These are phyloP conservation scores for Didymellaceae sp. DNA, from an alignment of 2,329 filamentous ascomycete species.

Conservation along the genomic window DNA sequence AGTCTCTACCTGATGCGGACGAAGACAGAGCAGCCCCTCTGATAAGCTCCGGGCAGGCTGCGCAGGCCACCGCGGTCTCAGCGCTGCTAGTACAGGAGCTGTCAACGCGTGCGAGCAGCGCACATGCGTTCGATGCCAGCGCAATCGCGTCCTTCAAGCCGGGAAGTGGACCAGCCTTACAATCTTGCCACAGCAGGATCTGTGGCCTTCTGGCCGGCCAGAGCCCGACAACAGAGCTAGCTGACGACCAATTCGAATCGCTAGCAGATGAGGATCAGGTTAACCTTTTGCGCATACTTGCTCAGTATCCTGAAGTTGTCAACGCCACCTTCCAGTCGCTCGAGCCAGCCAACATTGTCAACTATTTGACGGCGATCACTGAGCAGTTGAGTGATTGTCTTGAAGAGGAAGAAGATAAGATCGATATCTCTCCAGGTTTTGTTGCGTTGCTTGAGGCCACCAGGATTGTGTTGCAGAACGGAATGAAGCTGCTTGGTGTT, in stretches of 20 bases:
- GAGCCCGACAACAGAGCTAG: slow-evolving; percentile 17
- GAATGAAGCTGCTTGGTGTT: slow-evolving; percentile 39
- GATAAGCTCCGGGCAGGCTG: slow-evolving; percentile 19
- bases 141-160: slow-evolving; percentile 37
- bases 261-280: slow-evolving; percentile 33
- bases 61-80: slow-evolving; percentile 26
- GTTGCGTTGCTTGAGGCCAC: slow-evolving; percentile 37
- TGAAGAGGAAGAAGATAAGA: slow-evolving; percentile 24
- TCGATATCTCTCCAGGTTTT: slow-evolving; percentile 24
- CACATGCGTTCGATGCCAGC: slow-evolving; percentile 35
- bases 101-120: slow-evolving; percentile 27
- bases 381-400: slow-evolving; percentile 36
- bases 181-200: slow-evolving; percentile 40
- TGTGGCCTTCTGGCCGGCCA: slow-evolving; percentile 23
- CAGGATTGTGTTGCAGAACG: slow-evolving; percentile 39
- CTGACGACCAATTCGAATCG: slow-evolving; percentile 30
- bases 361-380: slow-evolving; percentile 36
- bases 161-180: slow-evolving; percentile 38
- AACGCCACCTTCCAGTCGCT: slow-evolving; percentile 33
- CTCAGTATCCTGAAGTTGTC: slow-evolving; percentile 42
- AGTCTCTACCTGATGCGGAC: slow-evolving; percentile 22
- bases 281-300: slow-evolving; percentile 37
- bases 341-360: slow-evolving; percentile 36
- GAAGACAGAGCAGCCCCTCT: slow-evolving; percentile 28
- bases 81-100: slow-evolving; percentile 40